These are phyloP conservation scores for Penicillium olsonii DNA, from an alignment of 2,329 filamentous ascomycete genomes.

Conservation along the genomic window DNA sequence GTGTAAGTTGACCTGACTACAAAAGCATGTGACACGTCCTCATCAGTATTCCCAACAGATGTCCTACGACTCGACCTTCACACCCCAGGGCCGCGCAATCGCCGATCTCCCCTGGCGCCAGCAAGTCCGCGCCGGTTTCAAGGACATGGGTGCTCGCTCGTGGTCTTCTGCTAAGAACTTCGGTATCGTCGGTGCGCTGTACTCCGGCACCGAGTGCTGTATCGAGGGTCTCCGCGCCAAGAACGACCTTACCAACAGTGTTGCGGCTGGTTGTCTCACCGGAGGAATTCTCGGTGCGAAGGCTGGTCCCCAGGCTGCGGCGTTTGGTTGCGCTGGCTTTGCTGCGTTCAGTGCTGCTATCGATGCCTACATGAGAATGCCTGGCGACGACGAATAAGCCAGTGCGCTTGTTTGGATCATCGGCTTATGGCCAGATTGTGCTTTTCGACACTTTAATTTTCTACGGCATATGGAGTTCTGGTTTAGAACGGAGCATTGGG, in stretches of 20 bases:
- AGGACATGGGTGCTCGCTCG: slow-evolving; percentile 88
- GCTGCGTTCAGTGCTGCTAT: slow-evolving; percentile 91
- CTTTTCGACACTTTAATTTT: slow-evolving; percentile 21
- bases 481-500: slow-evolving; percentile 28
- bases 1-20: slow-evolving; percentile 59
- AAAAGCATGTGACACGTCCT: neutral
- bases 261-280: slow-evolving; percentile 85
- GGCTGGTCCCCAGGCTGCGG: slow-evolving; percentile 85
- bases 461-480: slow-evolving; percentile 19
- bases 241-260: slow-evolving; percentile 88
- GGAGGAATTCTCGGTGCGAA: slow-evolving; percentile 84
- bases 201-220: slow-evolving; percentile 90
- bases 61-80: slow-evolving; percentile 94
- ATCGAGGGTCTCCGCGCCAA: slow-evolving; percentile 89
- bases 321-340: slow-evolving; percentile 86
- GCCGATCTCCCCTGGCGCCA: slow-evolving; percentile 73
- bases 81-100: slow-evolving; percentile 55
- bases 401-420: neutral
- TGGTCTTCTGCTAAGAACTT: slow-evolving; percentile 91
- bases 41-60: slow-evolving; percentile 60
- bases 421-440: neutral
- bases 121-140: slow-evolving; percentile 83
- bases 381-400: slow-evolving; percentile 42
- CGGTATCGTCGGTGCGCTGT: slow-evolving; percentile 87
- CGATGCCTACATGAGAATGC: slow-evolving; percentile 85